phyloP scores from a whole-genome alignment of 345 rosid species.

The Hibiscus tridactylites region DNA sequence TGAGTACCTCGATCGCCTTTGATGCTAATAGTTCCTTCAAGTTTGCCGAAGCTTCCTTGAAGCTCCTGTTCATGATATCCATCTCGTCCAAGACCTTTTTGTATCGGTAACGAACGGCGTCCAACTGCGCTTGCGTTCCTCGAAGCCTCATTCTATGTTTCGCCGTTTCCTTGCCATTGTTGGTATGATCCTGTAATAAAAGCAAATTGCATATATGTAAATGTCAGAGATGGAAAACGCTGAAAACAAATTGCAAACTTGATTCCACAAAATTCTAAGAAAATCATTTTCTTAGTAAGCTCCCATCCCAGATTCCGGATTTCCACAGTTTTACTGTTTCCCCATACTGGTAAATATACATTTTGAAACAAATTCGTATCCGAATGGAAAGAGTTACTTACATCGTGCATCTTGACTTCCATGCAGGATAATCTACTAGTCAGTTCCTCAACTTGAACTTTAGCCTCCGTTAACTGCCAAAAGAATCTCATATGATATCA shows the following conservation, averaged over 20 bases:
- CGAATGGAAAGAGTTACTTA: slow-evolving; percentile 20
- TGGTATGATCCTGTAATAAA: slow-evolving; percentile 33
- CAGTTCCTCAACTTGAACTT: slow-evolving; percentile 32
- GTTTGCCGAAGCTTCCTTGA: slow-evolving; percentile 50
- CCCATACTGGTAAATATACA: not conserved
- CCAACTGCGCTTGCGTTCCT: slow-evolving; percentile 67
- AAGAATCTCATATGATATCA: slow-evolving; percentile 3
- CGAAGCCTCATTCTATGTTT: slow-evolving; percentile 70
- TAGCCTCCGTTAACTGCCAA: slow-evolving; percentile 36
- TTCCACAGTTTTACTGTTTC: not conserved
- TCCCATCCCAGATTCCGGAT: not conserved
- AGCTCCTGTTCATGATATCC: slow-evolving; percentile 53
- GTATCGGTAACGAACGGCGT: slow-evolving; percentile 46
- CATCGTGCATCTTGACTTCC: slow-evolving; percentile 42
- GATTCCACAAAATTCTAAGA: not conserved
- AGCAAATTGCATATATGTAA: not conserved
- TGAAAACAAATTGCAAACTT: not conserved
- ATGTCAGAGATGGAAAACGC: not conserved
- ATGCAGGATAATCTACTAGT: slow-evolving; percentile 25
- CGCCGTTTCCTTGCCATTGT: slow-evolving; percentile 43
- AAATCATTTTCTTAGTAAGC: not conserved
- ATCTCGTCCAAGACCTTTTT: slow-evolving; percentile 37
- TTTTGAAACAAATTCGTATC: not conserved
- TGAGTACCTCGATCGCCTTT: slow-evolving; percentile 44
- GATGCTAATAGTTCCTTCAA: slow-evolving; percentile 55